Base-by-base conservation (phyloP, 148 eudicot species). In the Selenicereus undatus region DNA sequence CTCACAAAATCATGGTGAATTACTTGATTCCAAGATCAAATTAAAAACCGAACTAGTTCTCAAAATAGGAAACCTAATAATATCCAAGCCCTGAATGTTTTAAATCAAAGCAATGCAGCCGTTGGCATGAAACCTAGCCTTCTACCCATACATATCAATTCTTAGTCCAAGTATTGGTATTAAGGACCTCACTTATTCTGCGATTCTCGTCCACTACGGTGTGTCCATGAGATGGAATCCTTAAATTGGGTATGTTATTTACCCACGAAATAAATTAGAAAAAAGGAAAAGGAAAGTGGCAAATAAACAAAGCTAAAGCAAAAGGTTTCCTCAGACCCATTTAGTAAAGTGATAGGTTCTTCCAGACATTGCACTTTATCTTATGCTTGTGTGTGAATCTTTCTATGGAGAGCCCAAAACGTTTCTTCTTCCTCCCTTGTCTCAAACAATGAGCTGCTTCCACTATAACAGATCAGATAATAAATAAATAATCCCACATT, bases 281-380 rank as follows among this genome's bases (percentile, higher is more conserved):
- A 56, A 56, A 35, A 60, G 30, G 24, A 56, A 73, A 43, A 73
- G 64, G 43, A 54, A 79, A 72, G 82, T 79, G 69, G 71, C 50
- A 35, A 71, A 35, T 14, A 21, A 51, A 52, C 1, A 51, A 14
- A 27, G 32, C 56, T 76, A 76, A 76, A 81, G 80, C 79, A 58
- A 20, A 76, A 58, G 73, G 60, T 45, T 30, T 52, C 79, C 24
- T n/a, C 29, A 27, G 17, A 68, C 51, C 32, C 64, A 4, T 22
- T 42, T 48, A 36, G 26, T 45, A 68, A 71, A 71, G 48, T 54
- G 27, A 21, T 79, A 27, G 35, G 17, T 27, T 27, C 71, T 32
- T 66, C 35, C 16, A 27, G 30, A 18, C 14, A 66, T 8, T 26
- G 30, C 18, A 26, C 71, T 66, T 66, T 66, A n/a, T 11, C 22